Percentiles rank a stretch among this genome's conserved stretches.
phyloP scores from a whole-genome alignment of 2,329 filamentous ascomycete species.

The Botrytis squamosa region DNA sequence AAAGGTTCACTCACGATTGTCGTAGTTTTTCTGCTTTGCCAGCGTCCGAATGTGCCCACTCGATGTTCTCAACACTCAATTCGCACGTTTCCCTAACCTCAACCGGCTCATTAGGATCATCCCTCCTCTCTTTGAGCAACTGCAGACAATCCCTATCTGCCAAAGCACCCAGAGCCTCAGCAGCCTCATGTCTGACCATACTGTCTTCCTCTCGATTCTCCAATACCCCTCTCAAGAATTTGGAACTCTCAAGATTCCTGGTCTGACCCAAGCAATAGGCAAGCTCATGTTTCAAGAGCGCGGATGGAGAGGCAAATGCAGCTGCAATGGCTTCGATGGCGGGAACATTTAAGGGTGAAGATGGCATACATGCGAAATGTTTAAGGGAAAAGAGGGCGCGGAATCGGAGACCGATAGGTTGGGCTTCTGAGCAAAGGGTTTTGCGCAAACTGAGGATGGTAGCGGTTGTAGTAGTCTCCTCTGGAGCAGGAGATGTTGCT shows the following conservation, averaged over 20 bases:
- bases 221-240: slow-evolving; percentile 70
- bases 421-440: slow-evolving; percentile 75
- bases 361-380: slow-evolving; percentile 73
- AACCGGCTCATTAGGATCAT: slow-evolving; percentile 72
- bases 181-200: slow-evolving; percentile 96
- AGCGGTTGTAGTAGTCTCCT: slow-evolving; percentile 30
- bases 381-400: slow-evolving; percentile 97
- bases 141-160: slow-evolving; percentile 72
- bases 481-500: slow-evolving; percentile 34
- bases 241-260: slow-evolving; percentile 70
- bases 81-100: slow-evolving; percentile 95
- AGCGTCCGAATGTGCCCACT: slow-evolving; percentile 82
- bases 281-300: slow-evolving; percentile 91
- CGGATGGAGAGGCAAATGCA: slow-evolving; percentile 79
- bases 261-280: slow-evolving; percentile 97
- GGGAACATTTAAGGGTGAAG: slow-evolving; percentile 54
- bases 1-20: slow-evolving; percentile 61
- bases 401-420: slow-evolving; percentile 84
- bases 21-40: slow-evolving; percentile 73
- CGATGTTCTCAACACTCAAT: slow-evolving; percentile 88
- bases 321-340: slow-evolving; percentile 82
- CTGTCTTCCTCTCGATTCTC: slow-evolving; percentile 78
- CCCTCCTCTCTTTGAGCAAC: slow-evolving; percentile 69
- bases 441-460: slow-evolving; percentile 58
- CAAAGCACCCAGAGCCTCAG: slow-evolving; percentile 88